Percentiles rank a stretch among this genome's conserved stretches.
phyloP scores from a whole-genome alignment of 78 protist genomes.

The slime mould (Dictyostelium discoideum) region dicty_2.7 NC_007090.3:4741001-4741500 shows the following conservation, averaged over 20 bases:
- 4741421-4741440: not conserved
- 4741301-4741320: not conserved
- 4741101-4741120: constrained; percentile 81
- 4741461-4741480: constrained; percentile 57
- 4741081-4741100: constrained; percentile 89
- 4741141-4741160: constrained; percentile 79
- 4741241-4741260: constrained; percentile 36
- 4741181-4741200: constrained; percentile 89
- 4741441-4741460: not conserved
- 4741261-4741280: not conserved
- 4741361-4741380: constrained; percentile 59
- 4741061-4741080: constrained; percentile 86
- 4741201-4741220: constrained; percentile 53
- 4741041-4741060: constrained; percentile 91
- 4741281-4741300: not conserved
- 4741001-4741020: constrained; percentile 82
- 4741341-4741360: not conserved
- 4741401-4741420: not conserved
- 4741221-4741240: constrained; percentile 75
- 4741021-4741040: constrained; percentile 76
- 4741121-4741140: constrained; percentile 77
- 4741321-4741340: not conserved
- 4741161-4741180: constrained; percentile 87
- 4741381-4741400: not conserved
- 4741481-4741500: constrained; percentile 22